Evolutionary conservation across 2,329 filamentous ascomycete genomes (phyloP), one percentile per base, ranked within the genome.

Genomic region (Alternaria solani): DNA sequence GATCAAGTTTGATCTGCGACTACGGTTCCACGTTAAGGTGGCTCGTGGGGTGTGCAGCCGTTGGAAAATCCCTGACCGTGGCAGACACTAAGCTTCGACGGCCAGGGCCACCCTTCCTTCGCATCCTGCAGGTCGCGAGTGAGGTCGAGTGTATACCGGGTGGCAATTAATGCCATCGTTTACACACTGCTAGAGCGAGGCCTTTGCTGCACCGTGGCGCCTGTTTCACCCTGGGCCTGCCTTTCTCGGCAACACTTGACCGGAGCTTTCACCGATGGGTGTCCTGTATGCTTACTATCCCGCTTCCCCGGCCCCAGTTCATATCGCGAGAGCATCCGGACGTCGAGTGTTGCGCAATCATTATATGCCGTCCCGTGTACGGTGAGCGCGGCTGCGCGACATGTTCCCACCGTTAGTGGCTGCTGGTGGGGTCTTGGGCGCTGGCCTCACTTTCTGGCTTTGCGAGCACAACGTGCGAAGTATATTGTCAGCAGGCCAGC

Each of bases 1-100:
- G 60, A 52, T 59, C 65, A 61, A 60, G 62, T 48, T 61, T 69
- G 75, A 78, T 76, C 72, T 76, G 66, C 75, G 48, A 63, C 69
- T 65, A 71, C 66, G 70, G 68, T 64, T 69, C 68, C 69, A 74
- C 71, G 70, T 71, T 71, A 61, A 63, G 44, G 59, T 60, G 63
- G 55, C 58, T 65, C 68, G 68, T 74, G 70, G 70, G 68, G 66
- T 66, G 67, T 66, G 70, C 63, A 57, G 62, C 69, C 69, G 70
- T 69, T 71, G 60, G 61, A 61, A 57, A 30, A 51, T 53, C 60
- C 70, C 65, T 62, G 66, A 42, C 25, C 51, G 43, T 58, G 56
- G 62, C 65, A 70, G 64, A 69, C 64, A 69, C 63, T 68, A 64
- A 55, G 55, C 69, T 63, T 64, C 59, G 32, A 25, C 32, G 39